Percentiles rank a stretch among this genome's conserved stretches.
These are phyloP conservation scores for Camellia oleifera DNA, from an alignment of 179 eudicot species.

Conservation along the genomic window DNA sequence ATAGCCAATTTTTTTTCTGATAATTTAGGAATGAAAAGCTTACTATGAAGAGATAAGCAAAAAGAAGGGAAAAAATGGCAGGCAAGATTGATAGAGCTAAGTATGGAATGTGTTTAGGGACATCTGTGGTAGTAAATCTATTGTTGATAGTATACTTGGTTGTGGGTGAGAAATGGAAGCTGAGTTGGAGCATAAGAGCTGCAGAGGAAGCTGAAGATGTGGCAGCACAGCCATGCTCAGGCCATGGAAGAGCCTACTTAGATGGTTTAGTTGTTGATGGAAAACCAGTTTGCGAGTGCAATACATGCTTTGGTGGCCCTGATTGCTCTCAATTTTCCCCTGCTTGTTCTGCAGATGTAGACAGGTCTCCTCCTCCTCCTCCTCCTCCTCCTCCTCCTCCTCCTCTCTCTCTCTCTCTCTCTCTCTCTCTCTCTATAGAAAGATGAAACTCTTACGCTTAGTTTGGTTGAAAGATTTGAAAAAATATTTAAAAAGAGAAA, in stretches of 20 bases:
- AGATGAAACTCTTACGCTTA: no score
- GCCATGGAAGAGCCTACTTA: slow-evolving; percentile 53
- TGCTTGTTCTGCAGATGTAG: slow-evolving; percentile 44
- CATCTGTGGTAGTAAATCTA: slow-evolving; percentile 13
- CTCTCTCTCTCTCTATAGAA: no score
- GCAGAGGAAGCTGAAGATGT: slow-evolving; percentile 61
- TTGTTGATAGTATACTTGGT: neutral
- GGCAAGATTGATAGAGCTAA: no score
- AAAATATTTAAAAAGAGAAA: no score
- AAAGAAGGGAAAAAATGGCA: no score
- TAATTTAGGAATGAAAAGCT: no score
- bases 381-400: neutral
- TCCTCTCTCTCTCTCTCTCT: no score
- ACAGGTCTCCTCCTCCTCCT: slow-evolving; percentile 24
- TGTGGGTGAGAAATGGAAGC: slow-evolving; percentile 6
- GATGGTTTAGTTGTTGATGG: slow-evolving; percentile 36
- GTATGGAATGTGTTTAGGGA: no score
- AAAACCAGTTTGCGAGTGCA: slow-evolving; percentile 49
- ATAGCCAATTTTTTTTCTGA: no score
- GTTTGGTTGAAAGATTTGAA: no score
- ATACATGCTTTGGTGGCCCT: slow-evolving; percentile 40
- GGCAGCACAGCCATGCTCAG: slow-evolving; percentile 50
- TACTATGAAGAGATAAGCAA: no score
- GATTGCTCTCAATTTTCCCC: slow-evolving; percentile 38
- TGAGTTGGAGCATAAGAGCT: slow-evolving; percentile 53